Conservation (phyloP, 352 stramenopile species). For the Globisporangium spinosum region DNA sequence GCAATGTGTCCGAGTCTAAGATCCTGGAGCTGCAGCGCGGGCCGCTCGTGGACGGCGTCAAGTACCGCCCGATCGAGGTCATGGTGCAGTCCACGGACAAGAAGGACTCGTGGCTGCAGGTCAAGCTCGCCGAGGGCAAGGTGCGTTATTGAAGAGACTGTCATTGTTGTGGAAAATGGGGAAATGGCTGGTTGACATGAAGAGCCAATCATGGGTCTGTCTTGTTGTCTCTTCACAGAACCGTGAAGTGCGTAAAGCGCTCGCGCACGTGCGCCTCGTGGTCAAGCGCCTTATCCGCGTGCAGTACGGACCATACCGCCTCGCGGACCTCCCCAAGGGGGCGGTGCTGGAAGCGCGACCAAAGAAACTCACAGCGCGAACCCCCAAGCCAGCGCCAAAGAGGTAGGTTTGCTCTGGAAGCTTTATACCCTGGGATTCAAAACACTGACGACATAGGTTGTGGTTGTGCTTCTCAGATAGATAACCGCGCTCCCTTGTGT, state of each 20-base stretch:
- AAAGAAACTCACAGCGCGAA: constrained; percentile 37
- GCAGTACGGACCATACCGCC: constrained; percentile 86
- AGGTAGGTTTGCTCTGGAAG: neutral
- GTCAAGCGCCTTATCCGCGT: constrained; percentile 89
- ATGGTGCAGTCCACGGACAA: constrained; percentile 76
- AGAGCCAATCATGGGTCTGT: neutral
- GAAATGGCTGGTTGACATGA: neutral
- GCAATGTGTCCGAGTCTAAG: constrained; percentile 77
- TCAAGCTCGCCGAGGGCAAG: constrained; percentile 87
- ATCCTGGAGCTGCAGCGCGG: constrained; percentile 69
- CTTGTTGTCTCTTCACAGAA: constrained; percentile 50
- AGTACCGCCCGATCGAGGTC: constrained; percentile 73
- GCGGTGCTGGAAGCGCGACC: constrained; percentile 70
- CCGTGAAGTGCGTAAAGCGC: constrained; percentile 86
- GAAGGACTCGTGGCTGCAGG: constrained; percentile 88
- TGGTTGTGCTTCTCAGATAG: neutral
- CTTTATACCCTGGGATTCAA: neutral
- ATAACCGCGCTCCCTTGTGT: neutral
- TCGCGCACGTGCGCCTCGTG: constrained; percentile 81
- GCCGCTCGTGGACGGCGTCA: constrained; percentile 79
- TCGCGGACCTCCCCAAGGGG: constrained; percentile 72
- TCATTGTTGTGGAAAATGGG: neutral
- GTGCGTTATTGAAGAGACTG: constrained; percentile 23
- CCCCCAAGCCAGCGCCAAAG: constrained; percentile 23
- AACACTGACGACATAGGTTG: neutral